These are phyloP conservation scores for Solanum appendiculatum DNA, from an alignment of 257 asterid species.

Conservation along the genomic window DNA sequence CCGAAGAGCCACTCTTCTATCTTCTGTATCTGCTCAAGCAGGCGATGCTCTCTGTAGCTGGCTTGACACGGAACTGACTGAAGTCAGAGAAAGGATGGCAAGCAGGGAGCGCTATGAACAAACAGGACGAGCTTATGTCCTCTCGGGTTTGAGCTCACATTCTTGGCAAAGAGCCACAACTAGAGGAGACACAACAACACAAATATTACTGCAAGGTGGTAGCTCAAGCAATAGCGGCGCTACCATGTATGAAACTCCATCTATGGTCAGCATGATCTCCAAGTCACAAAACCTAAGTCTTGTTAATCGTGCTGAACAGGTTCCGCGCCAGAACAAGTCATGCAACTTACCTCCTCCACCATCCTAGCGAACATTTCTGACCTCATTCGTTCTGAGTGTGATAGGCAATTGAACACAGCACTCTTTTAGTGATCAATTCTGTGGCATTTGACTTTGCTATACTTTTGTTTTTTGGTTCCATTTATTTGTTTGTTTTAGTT, in stretches of 20 bases:
- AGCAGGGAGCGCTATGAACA: conserved; percentile 13
- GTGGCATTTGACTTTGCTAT: neutral
- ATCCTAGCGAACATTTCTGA: neutral
- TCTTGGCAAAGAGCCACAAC: conserved; percentile 39
- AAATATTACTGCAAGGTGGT: neutral
- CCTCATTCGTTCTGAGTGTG: neutral
- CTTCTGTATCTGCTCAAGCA: conserved; percentile 18
- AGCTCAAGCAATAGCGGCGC: conserved; percentile 6
- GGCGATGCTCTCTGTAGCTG: conserved; percentile 21
- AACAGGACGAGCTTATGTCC: conserved; percentile 28
- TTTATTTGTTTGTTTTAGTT: neutral
- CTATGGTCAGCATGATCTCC: conserved; percentile 22
- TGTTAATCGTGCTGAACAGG: neutral
- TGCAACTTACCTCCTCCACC: neutral
- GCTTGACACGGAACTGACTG: conserved; percentile 27
- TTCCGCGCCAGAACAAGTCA: neutral
- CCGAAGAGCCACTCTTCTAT: neutral
- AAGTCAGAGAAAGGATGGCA: conserved; percentile 23
- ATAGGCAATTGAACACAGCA: neutral
- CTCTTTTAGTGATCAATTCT: neutral
- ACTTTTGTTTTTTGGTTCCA: neutral
- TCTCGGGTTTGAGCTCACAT: conserved; percentile 32
- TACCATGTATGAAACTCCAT: conserved; percentile 16
- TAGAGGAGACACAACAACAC: conserved; percentile 14
- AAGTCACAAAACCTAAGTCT: conserved; percentile 10